Base-by-base conservation (phyloP, 352 stramenopile genomes). In the Phytophthora palmivora region DNA sequence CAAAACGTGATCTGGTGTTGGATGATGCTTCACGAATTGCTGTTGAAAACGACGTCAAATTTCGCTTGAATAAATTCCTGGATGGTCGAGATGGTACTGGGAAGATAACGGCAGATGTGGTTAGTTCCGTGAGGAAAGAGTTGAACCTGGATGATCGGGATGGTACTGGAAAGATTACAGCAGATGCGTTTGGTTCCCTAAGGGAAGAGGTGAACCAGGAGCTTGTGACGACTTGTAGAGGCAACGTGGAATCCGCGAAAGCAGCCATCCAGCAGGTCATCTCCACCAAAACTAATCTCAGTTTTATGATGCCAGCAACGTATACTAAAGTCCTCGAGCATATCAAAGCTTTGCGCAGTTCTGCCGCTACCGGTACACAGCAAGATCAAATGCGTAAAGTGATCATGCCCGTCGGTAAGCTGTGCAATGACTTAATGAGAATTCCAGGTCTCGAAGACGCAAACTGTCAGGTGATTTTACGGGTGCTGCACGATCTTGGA, bases 391-490 rank as follows among this genome's bases (percentile, higher is more conserved):
- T 69, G 38, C 5, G 28, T 4, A 0, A 42, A 19, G n/a, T 68
- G 45, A 53, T 68, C 21, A 2, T 53, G 10, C 15, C 42, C 14
- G 14, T 61, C 2, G n/a, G 24, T 51, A 6, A 10, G 10, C 6
- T 56, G 14, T 39, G 33, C 47, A n/a, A 11, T 0, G 28, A 5
- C 0, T 47, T 41, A 3, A 12, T 34, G 10, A 10, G 11, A 3
- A 34, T 34, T 34, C 7, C 15, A 3, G n/a, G 7, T 36, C 28
- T 63, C 18, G 24, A 6, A 34, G 22, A 9, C 18, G 7, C 4
- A 1, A 10, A 43, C 3, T 69, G 60, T 33, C 12, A 15, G 5
- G 30, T 36, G 1, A 64, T 72, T 33, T 33, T 72, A 14, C 37
- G 18, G 0, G 15, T 26, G 2, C 18, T 72, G 15, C 49, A 72